Evolutionary conservation across 805 yeast species (phyloP).

Genomic region (Candida manassasensis): DNA sequence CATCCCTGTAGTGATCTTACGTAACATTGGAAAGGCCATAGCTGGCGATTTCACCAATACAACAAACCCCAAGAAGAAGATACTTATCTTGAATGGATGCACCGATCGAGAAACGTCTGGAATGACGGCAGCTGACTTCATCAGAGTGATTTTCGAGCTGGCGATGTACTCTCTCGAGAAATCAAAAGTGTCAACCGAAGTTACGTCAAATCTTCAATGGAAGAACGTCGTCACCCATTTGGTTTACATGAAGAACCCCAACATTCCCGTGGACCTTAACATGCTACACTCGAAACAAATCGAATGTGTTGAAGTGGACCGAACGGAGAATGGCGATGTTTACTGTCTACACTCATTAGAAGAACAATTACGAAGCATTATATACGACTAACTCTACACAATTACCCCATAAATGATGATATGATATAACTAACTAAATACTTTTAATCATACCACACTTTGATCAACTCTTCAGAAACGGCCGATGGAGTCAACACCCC

Average conservation of each 20-base stretch:
- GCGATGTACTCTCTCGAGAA: slow-evolving; percentile 45
- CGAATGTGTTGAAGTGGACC: slow-evolving; percentile 39
- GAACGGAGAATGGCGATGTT: slow-evolving; percentile 18
- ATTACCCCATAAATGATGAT: not conserved
- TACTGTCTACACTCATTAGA: slow-evolving; percentile 44
- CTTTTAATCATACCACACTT: slow-evolving; percentile 88
- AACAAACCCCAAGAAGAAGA: slow-evolving; percentile 34
- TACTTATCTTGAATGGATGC: slow-evolving; percentile 68
- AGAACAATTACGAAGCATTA: slow-evolving; percentile 14
- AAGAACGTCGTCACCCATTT: slow-evolving; percentile 58
- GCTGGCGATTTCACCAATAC: slow-evolving; percentile 15
- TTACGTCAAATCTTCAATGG: slow-evolving; percentile 25
- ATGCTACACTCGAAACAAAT: slow-evolving; percentile 41
- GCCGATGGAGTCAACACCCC: slow-evolving; percentile 98
- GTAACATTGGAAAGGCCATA: slow-evolving; percentile 68
- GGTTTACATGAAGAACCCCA: slow-evolving; percentile 47
- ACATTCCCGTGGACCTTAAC: slow-evolving; percentile 45
- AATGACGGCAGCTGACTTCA: slow-evolving; percentile 55
- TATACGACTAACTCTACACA: not conserved
- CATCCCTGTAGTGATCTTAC: slow-evolving; percentile 68
- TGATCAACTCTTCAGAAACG: slow-evolving; percentile 95
- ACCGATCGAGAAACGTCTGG: slow-evolving; percentile 77
- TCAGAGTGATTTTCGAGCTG: slow-evolving; percentile 52
- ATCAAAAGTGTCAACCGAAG: slow-evolving; percentile 10
- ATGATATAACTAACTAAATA: not conserved